Evolutionary conservation across 2,329 filamentous ascomycete genomes (phyloP).

Genomic region (Zalaria obscura): DNA sequence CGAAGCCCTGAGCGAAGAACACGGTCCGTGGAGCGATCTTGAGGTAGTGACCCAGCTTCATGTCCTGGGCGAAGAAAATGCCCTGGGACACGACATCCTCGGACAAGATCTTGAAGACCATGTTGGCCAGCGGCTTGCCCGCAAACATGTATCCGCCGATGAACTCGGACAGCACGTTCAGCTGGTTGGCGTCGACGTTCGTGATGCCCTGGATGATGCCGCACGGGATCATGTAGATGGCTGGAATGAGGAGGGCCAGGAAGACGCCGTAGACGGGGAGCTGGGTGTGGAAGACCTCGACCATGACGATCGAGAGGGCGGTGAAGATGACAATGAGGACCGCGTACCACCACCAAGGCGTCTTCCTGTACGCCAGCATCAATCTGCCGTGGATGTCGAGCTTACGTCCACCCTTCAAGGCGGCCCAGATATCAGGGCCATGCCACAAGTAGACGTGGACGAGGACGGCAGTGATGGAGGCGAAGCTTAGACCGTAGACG

Average conservation of each 20-base stretch:
- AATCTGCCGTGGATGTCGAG: constrained; percentile 51
- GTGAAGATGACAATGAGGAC: constrained; percentile 12
- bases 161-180: constrained; percentile 24
- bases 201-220: constrained; percentile 90
- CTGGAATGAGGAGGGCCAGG: constrained; percentile 63
- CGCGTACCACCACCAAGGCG: constrained; percentile 54
- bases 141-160: constrained; percentile 73
- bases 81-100: constrained; percentile 48
- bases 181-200: constrained; percentile 15
- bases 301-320: constrained; percentile 13
- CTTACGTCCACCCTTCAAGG: constrained; percentile 11
- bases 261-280: constrained; percentile 72
- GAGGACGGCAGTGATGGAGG: constrained; percentile 20
- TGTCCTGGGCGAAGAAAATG: constrained; percentile 41
- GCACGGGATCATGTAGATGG: constrained; percentile 75
- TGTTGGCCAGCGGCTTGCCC: constrained; percentile 75
- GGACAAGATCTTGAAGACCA: constrained; percentile 85
- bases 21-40: constrained; percentile 67
- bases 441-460: constrained; percentile 22
- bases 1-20: constrained; percentile 62
- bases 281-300: constrained; percentile 13
- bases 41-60: constrained; percentile 81
- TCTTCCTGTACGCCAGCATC: constrained; percentile 72
- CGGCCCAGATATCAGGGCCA: constrained; percentile 18
- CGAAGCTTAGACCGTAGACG: constrained; percentile 23